Conservation (phyloP, 441 rosid genomes). For the Adansonia rubrostipa region DNA sequence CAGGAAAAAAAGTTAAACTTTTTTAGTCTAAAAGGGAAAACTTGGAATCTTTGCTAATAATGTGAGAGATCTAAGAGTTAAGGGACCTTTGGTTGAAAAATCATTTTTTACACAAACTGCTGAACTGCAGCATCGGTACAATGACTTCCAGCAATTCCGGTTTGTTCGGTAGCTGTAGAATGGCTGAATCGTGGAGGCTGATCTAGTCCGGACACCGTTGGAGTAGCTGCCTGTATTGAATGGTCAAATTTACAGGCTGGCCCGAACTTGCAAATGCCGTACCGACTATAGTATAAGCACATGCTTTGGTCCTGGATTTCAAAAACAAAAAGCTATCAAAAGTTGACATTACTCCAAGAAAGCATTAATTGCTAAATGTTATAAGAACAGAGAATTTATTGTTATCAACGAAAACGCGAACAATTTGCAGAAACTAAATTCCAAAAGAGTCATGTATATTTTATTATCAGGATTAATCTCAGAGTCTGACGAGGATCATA, state of each 20-base stretch:
- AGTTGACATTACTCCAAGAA: neutral
- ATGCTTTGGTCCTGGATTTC: constrained; percentile 65
- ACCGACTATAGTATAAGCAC: constrained; percentile 85
- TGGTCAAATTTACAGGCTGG: constrained; percentile 94
- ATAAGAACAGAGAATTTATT: neutral
- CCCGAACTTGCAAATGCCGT: constrained; percentile 94
- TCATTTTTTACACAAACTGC: constrained; percentile 43
- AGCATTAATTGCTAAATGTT: neutral
- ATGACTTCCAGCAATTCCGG: constrained; percentile 31
- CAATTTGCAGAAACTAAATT: neutral
- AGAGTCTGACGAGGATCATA: neutral
- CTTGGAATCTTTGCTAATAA: constrained; percentile 25
- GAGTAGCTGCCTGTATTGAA: constrained; percentile 45
- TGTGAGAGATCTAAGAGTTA: constrained; percentile 28
- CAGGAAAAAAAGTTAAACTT: constrained; percentile 19
- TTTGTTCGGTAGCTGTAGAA: constrained; percentile 35
- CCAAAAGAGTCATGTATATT: neutral
- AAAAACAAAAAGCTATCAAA: constrained; percentile 8
- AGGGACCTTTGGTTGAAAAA: constrained; percentile 24
- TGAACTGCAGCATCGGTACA: constrained; percentile 36
- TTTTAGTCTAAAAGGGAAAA: constrained; percentile 21
- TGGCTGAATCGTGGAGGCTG: constrained; percentile 33
- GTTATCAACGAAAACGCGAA: neutral
- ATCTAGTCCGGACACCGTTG: constrained; percentile 38
- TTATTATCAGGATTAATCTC: neutral